These are phyloP conservation scores for Balansia obtecta DNA, from an alignment of 2,329 filamentous ascomycete species.

Conservation along the genomic window DNA sequence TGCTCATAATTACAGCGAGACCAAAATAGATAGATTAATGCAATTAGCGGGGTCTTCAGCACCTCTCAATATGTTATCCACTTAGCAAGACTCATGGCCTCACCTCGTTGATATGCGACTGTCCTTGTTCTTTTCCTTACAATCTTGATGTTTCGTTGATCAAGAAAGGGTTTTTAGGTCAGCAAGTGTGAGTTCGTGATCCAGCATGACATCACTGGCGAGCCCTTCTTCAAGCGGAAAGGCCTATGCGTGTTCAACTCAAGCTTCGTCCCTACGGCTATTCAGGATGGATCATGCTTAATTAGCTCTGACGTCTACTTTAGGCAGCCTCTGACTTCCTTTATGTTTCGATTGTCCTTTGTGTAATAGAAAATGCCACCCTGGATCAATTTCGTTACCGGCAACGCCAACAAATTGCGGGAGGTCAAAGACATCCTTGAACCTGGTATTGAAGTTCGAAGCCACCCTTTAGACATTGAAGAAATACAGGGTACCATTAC, in stretches of 20 bases:
- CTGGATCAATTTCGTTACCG: slow-evolving; percentile 81
- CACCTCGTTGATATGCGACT: background rate
- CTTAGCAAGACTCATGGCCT: background rate
- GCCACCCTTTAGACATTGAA: slow-evolving; percentile 63
- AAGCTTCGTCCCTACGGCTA: too few species aligned
- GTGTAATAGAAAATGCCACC: slow-evolving; percentile 24
- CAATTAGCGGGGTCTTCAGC: background rate
- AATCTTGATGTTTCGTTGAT: too few species aligned
- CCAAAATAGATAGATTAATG: background rate
- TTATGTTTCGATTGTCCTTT: background rate
- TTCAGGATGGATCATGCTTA: background rate
- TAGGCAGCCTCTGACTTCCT: background rate
- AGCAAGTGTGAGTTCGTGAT: too few species aligned
- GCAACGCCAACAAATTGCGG: slow-evolving; percentile 85
- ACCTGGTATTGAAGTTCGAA: slow-evolving; percentile 59
- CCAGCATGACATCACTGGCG: too few species aligned
- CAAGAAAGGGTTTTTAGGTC: too few species aligned
- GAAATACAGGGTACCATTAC: slow-evolving; percentile 91
- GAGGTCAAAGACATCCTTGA: slow-evolving; percentile 85
- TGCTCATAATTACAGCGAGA: background rate
- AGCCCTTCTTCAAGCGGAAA: too few species aligned
- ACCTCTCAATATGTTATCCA: background rate
- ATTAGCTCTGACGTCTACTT: background rate
- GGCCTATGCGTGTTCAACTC: too few species aligned
- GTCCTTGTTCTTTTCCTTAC: too few species aligned